A percentile compares a stretch with the other conserved stretches of the same genome.
These are phyloP conservation scores for Naumovozyma dairenensis DNA, from an alignment of 805 yeast genomes.

Conservation along the genomic window DNA sequence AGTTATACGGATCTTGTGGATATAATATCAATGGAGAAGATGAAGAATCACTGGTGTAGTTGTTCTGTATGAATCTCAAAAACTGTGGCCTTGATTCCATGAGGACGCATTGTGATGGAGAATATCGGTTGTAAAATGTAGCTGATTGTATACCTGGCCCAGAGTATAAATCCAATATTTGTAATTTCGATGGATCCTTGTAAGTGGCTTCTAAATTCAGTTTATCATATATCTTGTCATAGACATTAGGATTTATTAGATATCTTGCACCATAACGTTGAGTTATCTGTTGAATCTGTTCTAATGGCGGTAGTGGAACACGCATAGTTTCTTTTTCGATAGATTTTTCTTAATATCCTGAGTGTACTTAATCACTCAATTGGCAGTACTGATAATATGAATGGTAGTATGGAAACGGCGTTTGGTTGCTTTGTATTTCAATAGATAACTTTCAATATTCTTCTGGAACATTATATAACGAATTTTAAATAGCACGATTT, in stretches of 20 bases:
- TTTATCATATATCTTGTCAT: conserved; percentile 36
- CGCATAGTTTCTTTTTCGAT: too few relatives aligned
- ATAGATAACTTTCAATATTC: too few relatives aligned
- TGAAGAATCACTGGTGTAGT: neutral
- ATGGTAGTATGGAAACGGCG: too few relatives aligned
- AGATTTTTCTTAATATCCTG: too few relatives aligned
- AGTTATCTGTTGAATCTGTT: conserved; percentile 11
- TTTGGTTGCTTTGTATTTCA: too few relatives aligned
- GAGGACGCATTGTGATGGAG: conserved; percentile 56
- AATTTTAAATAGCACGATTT: too few relatives aligned
- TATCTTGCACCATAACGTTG: conserved; percentile 18
- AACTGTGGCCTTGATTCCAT: conserved; percentile 42
- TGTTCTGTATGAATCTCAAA: conserved; percentile 7
- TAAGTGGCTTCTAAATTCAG: conserved; percentile 33
- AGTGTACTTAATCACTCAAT: too few relatives aligned
- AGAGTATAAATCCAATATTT: conserved; percentile 51
- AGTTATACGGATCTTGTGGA: conserved; percentile 49
- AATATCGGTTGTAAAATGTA: conserved; percentile 46
- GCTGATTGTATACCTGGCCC: conserved; percentile 54
- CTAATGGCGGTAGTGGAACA: conserved; percentile 4
- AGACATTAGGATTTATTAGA: conserved; percentile 14
- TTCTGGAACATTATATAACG: too few relatives aligned
- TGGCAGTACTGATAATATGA: too few relatives aligned
- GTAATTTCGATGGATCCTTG: conserved; percentile 31
- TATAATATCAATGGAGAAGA: conserved; percentile 26